These are phyloP conservation scores for Pilaira anomala DNA, from an alignment of 192 early-diverging fungal genomes.

Conservation along the genomic window DNA sequence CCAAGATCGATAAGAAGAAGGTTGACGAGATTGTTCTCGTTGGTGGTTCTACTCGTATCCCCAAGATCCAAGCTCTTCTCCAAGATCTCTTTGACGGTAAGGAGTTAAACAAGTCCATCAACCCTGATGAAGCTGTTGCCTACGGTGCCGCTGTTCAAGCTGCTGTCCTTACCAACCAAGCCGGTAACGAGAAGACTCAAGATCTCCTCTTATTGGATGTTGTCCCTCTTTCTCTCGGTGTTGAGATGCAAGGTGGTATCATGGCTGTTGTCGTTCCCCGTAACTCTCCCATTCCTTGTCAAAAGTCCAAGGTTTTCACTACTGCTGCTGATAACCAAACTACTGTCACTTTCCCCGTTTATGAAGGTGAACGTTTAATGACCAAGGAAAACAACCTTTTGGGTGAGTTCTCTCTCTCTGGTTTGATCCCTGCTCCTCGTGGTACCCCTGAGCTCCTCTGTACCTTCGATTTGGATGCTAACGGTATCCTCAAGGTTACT, in stretches of 20 bases:
- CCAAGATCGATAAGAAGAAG: slow-evolving; percentile 69
- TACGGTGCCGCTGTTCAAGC: slow-evolving; percentile 99
- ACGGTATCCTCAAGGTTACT: slow-evolving; percentile 88
- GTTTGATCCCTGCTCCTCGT: slow-evolving; percentile 77
- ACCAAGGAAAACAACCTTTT: slow-evolving; percentile 91
- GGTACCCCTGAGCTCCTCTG: slow-evolving; percentile 75
- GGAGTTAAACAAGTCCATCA: slow-evolving; percentile 98
- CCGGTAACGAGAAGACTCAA: slow-evolving; percentile 54
- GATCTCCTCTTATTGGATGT: slow-evolving; percentile 83
- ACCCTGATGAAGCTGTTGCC: slow-evolving; percentile 98
- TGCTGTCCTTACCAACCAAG: slow-evolving; percentile 80
- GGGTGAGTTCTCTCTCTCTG: slow-evolving; percentile 78
- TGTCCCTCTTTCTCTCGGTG: slow-evolving; percentile 79
- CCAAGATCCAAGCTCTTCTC: slow-evolving; percentile 87
- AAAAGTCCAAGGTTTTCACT: slow-evolving; percentile 78
- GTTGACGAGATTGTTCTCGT: slow-evolving; percentile 93
- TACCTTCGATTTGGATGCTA: slow-evolving; percentile 83
- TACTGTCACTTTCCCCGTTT: slow-evolving; percentile 80
- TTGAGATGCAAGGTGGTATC: slow-evolving; percentile 83
- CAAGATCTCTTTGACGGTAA: slow-evolving; percentile 99
- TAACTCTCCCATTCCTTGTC: slow-evolving; percentile 81
- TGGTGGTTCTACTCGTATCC: slow-evolving; percentile 98
- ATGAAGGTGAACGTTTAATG: slow-evolving; percentile 85
- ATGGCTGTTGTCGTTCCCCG: slow-evolving; percentile 82
- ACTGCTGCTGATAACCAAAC: slow-evolving; percentile 83